These are phyloP conservation scores for Trichoderma gamsii DNA, from an alignment of 495 filamentous ascomycete species.

Conservation along the genomic window DNA sequence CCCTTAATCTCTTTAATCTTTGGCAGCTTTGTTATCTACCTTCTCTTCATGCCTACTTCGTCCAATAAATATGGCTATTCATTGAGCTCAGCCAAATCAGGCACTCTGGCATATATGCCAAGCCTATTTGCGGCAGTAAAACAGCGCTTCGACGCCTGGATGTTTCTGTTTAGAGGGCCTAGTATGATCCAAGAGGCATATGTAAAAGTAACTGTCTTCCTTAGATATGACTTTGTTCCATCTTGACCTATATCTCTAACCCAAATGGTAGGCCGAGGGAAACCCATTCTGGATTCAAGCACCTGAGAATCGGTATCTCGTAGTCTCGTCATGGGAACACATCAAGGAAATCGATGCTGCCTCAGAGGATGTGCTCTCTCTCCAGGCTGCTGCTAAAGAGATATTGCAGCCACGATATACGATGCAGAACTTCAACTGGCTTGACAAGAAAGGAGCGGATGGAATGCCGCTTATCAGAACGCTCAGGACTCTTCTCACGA, in stretches of 20 bases:
- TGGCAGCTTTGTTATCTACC: background rate
- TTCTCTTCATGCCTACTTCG: background rate
- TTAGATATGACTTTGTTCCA: background rate
- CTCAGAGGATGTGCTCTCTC: background rate
- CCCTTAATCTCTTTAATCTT: background rate
- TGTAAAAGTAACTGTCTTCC: background rate
- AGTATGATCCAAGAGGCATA: background rate
- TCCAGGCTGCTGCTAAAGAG: background rate
- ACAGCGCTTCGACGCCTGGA: background rate
- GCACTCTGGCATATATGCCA: background rate
- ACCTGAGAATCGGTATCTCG: background rate
- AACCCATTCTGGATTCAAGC: background rate
- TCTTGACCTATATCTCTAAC: background rate
- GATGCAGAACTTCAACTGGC: background rate
- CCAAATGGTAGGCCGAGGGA: background rate
- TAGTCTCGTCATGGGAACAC: background rate
- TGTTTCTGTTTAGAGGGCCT: background rate
- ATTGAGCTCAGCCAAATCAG: background rate
- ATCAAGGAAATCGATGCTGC: background rate
- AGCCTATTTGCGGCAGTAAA: background rate
- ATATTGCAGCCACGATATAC: background rate
- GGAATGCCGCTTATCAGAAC: background rate
- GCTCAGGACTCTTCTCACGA: background rate
- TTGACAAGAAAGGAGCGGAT: background rate
- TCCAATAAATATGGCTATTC: background rate